phyloP scores from a whole-genome alignment of 2,329 filamentous ascomycete species.

The Colletotrichum karsti region DNA sequence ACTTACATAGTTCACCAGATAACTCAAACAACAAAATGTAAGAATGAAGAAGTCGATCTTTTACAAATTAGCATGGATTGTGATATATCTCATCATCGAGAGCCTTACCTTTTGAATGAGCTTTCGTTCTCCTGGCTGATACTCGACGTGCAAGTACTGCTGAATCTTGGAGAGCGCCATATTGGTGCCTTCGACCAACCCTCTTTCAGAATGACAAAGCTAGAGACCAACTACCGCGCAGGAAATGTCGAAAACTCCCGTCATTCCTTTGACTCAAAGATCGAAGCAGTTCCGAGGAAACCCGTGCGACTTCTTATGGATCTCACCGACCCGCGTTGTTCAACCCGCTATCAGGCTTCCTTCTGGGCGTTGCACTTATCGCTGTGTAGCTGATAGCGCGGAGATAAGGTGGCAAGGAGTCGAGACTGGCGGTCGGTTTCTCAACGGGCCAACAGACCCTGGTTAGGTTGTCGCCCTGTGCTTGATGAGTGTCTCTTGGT shows the following conservation, averaged over 20 bases:
- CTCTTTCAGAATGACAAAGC: not conserved
- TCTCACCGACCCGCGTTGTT: not conserved
- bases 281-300: not conserved
- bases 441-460: not conserved
- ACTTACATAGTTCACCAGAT: constrained; percentile 62
- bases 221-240: not conserved
- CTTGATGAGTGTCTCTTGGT: not conserved
- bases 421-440: not conserved
- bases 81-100: fast-evolving
- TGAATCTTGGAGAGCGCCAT: constrained; percentile 32
- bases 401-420: constrained; percentile 16
- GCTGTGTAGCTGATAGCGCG: not conserved
- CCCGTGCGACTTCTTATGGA: not conserved
- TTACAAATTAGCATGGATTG: not conserved
- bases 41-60: constrained; percentile 67
- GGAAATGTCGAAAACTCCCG: not conserved
- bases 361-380: not conserved
- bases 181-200: not conserved
- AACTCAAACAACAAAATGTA: constrained; percentile 69
- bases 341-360: not conserved
- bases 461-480: not conserved
- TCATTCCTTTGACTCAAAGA: not conserved
- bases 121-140: constrained; percentile 48
- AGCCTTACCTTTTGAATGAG: constrained; percentile 61
- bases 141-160: constrained; percentile 42